These are phyloP conservation scores for Malassezia dermatis DNA, from an alignment of 1,284 basidiomycete species.

Conservation along the genomic window DNA sequence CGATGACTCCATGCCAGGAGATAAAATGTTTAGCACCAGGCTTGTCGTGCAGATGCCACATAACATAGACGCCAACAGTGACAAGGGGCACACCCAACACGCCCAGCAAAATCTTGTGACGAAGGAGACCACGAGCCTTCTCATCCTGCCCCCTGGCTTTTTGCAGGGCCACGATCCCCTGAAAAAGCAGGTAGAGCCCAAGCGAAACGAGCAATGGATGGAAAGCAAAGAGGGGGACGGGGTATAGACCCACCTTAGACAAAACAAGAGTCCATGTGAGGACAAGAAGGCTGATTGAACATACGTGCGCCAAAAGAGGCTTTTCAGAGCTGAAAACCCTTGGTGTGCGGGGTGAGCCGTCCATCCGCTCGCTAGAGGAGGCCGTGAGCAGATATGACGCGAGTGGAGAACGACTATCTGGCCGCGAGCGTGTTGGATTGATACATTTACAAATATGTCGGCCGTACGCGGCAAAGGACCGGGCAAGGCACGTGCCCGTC, in stretches of 20 bases:
- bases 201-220: conserved; percentile 11
- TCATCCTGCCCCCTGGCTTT: background rate
- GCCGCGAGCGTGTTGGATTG: background rate
- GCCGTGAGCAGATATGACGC: background rate
- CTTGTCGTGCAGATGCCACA: conserved; percentile 6
- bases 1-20: conserved; percentile 10
- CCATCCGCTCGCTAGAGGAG: background rate
- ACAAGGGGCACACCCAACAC: background rate
- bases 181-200: conserved; percentile 1
- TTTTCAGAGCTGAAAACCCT: background rate
- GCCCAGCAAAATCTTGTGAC: conserved; percentile 4
- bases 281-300: background rate
- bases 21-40: conserved; percentile 13
- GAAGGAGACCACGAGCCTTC: background rate
- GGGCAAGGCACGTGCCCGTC: background rate
- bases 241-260: background rate
- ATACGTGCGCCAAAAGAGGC: background rate
- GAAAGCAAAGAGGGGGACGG: background rate
- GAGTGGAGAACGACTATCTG: background rate
- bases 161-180: conserved; percentile 7
- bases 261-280: background rate
- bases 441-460: background rate
- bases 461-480: background rate
- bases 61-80: conserved; percentile 6
- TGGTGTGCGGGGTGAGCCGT: background rate